These are phyloP conservation scores for Panaeolus papilionaceus DNA, from an alignment of 768 basidiomycete genomes.

Conservation along the genomic window DNA sequence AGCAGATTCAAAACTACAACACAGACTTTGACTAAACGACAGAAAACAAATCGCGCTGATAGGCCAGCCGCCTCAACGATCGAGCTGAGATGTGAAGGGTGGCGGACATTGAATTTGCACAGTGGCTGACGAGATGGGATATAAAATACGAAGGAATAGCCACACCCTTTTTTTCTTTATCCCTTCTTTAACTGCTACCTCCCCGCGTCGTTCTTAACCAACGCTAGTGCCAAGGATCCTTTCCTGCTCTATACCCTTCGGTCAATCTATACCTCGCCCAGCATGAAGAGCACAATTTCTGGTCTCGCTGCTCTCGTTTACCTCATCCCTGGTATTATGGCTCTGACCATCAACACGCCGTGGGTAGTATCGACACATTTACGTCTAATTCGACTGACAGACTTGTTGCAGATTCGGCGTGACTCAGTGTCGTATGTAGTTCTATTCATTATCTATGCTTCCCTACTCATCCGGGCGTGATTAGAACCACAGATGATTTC, in stretches of 20 bases:
- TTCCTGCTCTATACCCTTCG: conserved; percentile 22
- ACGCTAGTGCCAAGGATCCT: background rate
- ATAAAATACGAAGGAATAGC: conserved; percentile 21
- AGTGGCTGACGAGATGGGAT: conserved; percentile 35
- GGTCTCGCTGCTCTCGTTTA: conserved; percentile 42
- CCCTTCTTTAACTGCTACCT: conserved; percentile 18
- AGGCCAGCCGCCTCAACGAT: conserved; percentile 23
- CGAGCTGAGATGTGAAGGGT: conserved; percentile 21
- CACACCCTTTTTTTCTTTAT: conserved; percentile 15
- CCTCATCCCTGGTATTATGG: conserved; percentile 42
- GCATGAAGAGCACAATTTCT: conserved; percentile 2
- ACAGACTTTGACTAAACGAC: too few relatives aligned
- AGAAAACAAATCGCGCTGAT: background rate
- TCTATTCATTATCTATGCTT: background rate
- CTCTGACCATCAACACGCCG: conserved; percentile 73
- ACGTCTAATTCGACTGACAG: background rate
- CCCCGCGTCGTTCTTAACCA: conserved; percentile 20
- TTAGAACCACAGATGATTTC: conserved; percentile 64
- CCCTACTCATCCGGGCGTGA: background rate
- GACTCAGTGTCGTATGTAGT: conserved; percentile 57
- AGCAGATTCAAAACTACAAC: conserved; percentile 10
- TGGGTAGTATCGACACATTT: conserved; percentile 41
- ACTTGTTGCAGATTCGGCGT: conserved; percentile 29
- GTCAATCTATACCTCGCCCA: conserved; percentile 43
- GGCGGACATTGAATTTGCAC: conserved; percentile 35